Evolutionary conservation across 2,329 filamentous ascomycete genomes (phyloP).

Genomic region (Calonectria hongkongensis): DNA sequence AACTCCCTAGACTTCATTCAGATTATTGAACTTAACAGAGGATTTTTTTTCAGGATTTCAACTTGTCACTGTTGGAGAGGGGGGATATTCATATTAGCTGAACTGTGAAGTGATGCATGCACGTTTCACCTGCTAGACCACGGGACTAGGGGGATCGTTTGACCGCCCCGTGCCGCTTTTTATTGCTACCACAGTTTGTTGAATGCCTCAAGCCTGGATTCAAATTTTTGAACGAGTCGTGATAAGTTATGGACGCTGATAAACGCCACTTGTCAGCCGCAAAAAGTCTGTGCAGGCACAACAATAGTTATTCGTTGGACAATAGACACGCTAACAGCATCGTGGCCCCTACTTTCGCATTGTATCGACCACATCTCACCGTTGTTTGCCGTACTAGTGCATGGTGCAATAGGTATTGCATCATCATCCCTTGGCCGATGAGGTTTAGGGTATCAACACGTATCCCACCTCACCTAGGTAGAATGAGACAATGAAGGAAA

Average conservation of each 20-base stretch:
- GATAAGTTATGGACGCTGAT: neutral
- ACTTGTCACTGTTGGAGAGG: no score
- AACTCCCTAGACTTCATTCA: no score
- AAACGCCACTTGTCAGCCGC: slow-evolving; percentile 1
- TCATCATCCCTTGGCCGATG: neutral
- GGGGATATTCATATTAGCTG: no score
- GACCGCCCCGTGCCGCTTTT: neutral
- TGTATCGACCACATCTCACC: neutral
- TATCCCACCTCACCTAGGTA: neutral
- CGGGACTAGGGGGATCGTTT: neutral
- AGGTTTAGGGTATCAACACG: neutral
- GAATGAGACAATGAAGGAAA: neutral
- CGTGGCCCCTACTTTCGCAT: neutral
- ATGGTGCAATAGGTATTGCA: neutral
- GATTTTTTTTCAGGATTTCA: no score
- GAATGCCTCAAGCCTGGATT: neutral
- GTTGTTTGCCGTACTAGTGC: neutral
- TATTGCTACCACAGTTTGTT: neutral
- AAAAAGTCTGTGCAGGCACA: neutral
- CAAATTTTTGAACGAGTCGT: no score
- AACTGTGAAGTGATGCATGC: no score
- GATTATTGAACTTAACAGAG: no score
- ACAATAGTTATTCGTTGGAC: neutral
- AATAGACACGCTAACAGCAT: neutral
- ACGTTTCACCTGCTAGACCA: neutral